Percentiles rank a stretch among this genome's conserved stretches.
These are phyloP conservation scores for Monosporozyma aerobia DNA, from an alignment of 805 yeast genomes.

Conservation along the genomic window DNA sequence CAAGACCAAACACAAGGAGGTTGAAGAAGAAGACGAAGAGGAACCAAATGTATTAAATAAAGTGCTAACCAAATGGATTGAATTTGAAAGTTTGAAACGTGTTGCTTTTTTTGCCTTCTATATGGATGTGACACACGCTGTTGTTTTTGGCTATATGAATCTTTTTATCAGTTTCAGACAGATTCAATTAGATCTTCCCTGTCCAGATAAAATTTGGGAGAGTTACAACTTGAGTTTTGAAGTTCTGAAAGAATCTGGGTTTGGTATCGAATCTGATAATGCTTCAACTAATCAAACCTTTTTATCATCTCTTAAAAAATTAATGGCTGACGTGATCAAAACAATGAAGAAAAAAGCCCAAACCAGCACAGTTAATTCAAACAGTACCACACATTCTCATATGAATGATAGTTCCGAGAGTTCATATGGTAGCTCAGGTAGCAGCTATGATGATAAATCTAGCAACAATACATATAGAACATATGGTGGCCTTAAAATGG, in stretches of 20 bases:
- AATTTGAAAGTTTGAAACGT: slow-evolving; percentile 68
- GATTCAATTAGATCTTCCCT: slow-evolving; percentile 52
- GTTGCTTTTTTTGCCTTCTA: slow-evolving; percentile 75
- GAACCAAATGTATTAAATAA: slow-evolving; percentile 17
- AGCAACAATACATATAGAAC: neutral
- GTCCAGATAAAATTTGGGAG: slow-evolving; percentile 55
- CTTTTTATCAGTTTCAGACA: slow-evolving; percentile 47
- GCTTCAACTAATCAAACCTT: slow-evolving; percentile 35
- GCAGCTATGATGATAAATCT: neutral
- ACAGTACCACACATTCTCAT: neutral
- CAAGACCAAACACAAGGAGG: slow-evolving; percentile 1
- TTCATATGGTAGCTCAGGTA: neutral
- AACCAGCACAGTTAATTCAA: neutral
- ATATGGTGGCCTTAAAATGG: neutral
- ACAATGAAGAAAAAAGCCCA: neutral
- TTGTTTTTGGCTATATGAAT: slow-evolving; percentile 66
- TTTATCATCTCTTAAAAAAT: slow-evolving; percentile 45
- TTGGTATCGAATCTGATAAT: slow-evolving; percentile 9
- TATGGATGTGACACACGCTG: slow-evolving; percentile 69
- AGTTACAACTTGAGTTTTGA: slow-evolving; percentile 24
- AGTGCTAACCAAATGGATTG: slow-evolving; percentile 51
- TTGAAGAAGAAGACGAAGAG: neutral
- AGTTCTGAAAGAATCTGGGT: slow-evolving; percentile 17
- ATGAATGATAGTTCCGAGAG: neutral
- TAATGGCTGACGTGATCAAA: slow-evolving; percentile 39